Base-by-base conservation (phyloP, 2,329 filamentous ascomycete species). In the Aspergillus calidoustus region DNA sequence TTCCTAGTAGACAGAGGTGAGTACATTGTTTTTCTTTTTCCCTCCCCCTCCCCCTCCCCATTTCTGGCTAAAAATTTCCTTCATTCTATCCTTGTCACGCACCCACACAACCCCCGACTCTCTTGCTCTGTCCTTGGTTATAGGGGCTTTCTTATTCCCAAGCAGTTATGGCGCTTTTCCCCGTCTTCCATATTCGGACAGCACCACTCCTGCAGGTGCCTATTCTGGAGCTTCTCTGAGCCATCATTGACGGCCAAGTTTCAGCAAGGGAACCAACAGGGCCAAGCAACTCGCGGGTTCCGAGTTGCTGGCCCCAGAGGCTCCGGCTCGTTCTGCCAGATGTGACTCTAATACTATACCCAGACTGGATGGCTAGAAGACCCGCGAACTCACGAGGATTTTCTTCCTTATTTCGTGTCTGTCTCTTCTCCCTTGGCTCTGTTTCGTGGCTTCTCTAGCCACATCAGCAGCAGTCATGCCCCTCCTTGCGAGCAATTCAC, bases 1-100 rank as follows among this genome's bases (percentile, higher is more conserved):
- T 31, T 50, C 41, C 15, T 49, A 5, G n/a, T 50, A 57, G 54
- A 57, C 46, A 55, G 41, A 57, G 51, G 59, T 59, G 55, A 60
- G 41, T 60, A 38, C 38, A 34, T 52, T 61, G 22, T 25, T 57
- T 46, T 60, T 31, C 46, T 59, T 53, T 52, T 28, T 46, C 44
- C 31, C 49, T n/a, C 48, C 28, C 41, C 31, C 49, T n/a, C 48
- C 28, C 41, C 25, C 46, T 23, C 51, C 46, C 52, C 28, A 46
- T 53, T 56, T 60, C 44, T 23, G 34, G 31, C 46, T 38, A 57
- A n/a, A 46, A 23, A 11, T 23, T 57, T 23, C 44, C 44, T 54
- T 28, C 22, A 50, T 51, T 38, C 31, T 54, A 22, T 44, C 31
- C 50, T 53, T 54, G 34, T 53, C 47, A 57, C 50, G n/a, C 7